Percentiles rank a stretch among this genome's conserved stretches.
Conservation (phyloP, 176 grass and related monocot genomes). For the Eremochloa ophiuroides region DNA sequence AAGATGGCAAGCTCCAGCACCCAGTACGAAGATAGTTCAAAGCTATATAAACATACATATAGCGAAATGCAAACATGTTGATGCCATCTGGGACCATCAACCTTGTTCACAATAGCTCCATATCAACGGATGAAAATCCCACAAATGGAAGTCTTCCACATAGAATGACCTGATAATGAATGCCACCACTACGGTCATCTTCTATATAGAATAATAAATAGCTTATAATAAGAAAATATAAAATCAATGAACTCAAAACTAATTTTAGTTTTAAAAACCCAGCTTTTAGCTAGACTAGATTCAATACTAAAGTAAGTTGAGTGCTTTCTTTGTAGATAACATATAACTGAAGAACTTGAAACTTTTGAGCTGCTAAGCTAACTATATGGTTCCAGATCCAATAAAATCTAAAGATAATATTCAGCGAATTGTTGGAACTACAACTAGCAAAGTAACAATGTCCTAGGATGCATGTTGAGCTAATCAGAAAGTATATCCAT, state of each 20-base stretch:
- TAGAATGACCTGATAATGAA: neutral
- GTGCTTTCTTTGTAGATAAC: neutral
- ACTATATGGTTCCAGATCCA: neutral
- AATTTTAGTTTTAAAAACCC: neutral
- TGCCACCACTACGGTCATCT: neutral
- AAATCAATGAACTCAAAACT: neutral
- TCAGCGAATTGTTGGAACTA: too few relatives aligned
- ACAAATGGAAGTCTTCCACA: neutral
- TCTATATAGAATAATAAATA: neutral
- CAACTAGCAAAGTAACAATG: neutral
- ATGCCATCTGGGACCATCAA: neutral
- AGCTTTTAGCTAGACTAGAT: too few relatives aligned
- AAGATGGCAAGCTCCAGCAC: too few relatives aligned
- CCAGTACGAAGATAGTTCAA: too few relatives aligned
- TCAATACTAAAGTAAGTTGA: too few relatives aligned
- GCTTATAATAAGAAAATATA: neutral
- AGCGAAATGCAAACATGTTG: neutral
- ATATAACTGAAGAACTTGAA: neutral
- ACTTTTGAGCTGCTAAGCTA: neutral
- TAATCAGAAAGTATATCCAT: neutral
- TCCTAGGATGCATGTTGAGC: neutral
- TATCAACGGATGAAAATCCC: neutral
- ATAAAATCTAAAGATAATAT: neutral
- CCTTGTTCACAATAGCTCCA: neutral
- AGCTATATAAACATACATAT: neutral